Evolutionary conservation across 1,284 basidiomycete species (phyloP), one percentile per base, ranked within the genome.

Genomic region (Ustilago sp.): DNA sequence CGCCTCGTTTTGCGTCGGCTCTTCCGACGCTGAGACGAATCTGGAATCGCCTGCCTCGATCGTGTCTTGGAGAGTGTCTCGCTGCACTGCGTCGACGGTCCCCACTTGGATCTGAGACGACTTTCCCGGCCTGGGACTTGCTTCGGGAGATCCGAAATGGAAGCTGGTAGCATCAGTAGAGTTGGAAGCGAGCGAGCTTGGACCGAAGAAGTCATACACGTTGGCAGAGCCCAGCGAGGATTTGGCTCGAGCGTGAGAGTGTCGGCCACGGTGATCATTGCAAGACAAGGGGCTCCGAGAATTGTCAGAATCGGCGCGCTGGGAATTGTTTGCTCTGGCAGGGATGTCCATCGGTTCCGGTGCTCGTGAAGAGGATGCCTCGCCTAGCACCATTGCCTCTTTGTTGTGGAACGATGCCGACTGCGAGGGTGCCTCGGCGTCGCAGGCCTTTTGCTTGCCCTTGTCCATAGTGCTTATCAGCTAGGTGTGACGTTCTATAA

Each of bases 111-210:
- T 19, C 19, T 38, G 32, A 13, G 50, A 15, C 0, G 28, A 57
- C 43, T 19, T 8, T 0, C 13, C 39, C 5, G 45, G 45, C 59
- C 69, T 73, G 3, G 74, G 66, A 45, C 66, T 77, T 17, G 28
- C 52, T 13, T 38, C 34, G 8, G 75, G 67, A 36, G 71, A 74
- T 45, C 67, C 71, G 12, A 70, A 68, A 9, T 73, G 58, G 50
- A 73, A 69, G 64, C 75, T 77, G 11, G 70, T 77, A 17, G 71
- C 76, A 34, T 56, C 68, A 17, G 76, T 78, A 43, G 61, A 50
- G 51, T 63, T 65, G 15, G 72, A 74, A 17, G 71, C 60, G 17
- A 78, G 41, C 1, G 76, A 78, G 63, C 76, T 78, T 23, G 76
- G 72, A 1, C 72, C 68, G 43, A 78, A 78, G 52, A 78, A 78